Conservation (phyloP, 108 stramenopile genomes). For the Cyclotella cryptica region DNA sequence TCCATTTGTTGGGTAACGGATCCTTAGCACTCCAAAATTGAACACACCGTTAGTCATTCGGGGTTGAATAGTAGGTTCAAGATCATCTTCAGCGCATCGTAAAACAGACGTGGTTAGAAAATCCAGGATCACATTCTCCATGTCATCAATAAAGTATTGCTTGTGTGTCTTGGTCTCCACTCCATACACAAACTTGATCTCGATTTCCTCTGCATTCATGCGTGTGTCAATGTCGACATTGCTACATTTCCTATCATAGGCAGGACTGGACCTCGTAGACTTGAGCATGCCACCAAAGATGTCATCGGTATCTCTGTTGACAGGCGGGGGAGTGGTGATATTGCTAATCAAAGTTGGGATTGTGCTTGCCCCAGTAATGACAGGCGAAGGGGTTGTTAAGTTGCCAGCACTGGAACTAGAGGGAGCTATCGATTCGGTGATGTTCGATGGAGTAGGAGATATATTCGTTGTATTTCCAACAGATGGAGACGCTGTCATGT, state of each 20-base stretch:
- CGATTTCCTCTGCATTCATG: conserved; percentile 29
- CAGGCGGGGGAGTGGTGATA: conserved; percentile 7
- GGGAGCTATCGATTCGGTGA: not conserved
- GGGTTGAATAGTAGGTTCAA: conserved; percentile 10
- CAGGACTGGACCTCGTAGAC: conserved; percentile 3
- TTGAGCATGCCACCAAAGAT: conserved; percentile 22
- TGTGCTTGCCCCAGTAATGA: not conserved
- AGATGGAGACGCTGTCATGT: not conserved
- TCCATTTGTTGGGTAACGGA: conserved; percentile 42
- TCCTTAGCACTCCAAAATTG: conserved; percentile 39
- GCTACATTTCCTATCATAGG: conserved; percentile 38
- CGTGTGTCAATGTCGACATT: conserved; percentile 3
- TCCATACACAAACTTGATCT: conserved; percentile 44
- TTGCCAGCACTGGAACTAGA: not conserved
- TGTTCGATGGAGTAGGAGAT: not conserved
- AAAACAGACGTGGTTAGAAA: conserved; percentile 34
- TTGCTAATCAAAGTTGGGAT: conserved; percentile 11
- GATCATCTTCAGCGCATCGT: conserved; percentile 25
- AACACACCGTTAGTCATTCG: conserved; percentile 14
- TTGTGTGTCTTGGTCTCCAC: conserved; percentile 28
- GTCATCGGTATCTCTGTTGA: conserved; percentile 24
- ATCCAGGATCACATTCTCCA: conserved; percentile 44
- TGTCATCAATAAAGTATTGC: conserved; percentile 17
- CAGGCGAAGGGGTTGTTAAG: not conserved
- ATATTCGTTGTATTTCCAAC: not conserved